Conservation (phyloP, 192 early-diverging fungal species). For the Jimgerdemannia flammicorona region DNA sequence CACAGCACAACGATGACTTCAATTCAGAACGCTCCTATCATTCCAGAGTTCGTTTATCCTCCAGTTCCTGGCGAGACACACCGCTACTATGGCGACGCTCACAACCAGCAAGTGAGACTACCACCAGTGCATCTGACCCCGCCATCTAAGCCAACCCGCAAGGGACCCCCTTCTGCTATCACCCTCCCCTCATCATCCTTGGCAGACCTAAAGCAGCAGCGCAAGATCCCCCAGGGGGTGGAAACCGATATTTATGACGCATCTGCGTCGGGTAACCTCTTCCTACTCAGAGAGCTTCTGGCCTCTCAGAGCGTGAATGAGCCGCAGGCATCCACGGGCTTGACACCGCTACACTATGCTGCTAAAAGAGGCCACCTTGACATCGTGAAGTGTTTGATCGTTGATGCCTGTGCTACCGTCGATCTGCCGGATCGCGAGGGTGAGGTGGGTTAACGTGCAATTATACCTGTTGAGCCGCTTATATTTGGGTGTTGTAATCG, state of each 20-base stretch:
- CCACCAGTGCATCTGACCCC: conserved; percentile 1
- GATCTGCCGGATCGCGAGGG: conserved; percentile 63
- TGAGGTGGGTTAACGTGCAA: conserved; percentile 42
- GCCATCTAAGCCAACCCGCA: conserved; percentile 5
- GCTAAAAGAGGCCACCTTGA: conserved; percentile 54
- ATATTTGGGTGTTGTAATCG: too few species aligned
- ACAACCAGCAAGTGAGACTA: conserved; percentile 20
- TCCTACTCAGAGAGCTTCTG: conserved; percentile 38
- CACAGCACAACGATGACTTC: neutral
- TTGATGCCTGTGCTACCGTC: conserved; percentile 51
- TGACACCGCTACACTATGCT: conserved; percentile 59
- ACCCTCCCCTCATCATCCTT: conserved; percentile 8
- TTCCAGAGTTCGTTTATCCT: conserved; percentile 53
- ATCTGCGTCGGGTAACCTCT: conserved; percentile 29
- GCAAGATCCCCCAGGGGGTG: neutral
- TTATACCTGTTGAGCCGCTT: neutral
- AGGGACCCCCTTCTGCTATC: conserved; percentile 11
- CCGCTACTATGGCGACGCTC: conserved; percentile 49
- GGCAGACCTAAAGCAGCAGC: conserved; percentile 5
- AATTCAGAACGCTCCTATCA: neutral
- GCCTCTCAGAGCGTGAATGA: conserved; percentile 44
- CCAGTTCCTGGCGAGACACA: conserved; percentile 56
- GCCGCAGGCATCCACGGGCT: conserved; percentile 45
- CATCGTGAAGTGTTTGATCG: conserved; percentile 52
- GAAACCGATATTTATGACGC: conserved; percentile 12